These are phyloP conservation scores for Vaccinium macrocarpon DNA, from an alignment of 148 eudicot genomes.

Conservation along the genomic window DNA sequence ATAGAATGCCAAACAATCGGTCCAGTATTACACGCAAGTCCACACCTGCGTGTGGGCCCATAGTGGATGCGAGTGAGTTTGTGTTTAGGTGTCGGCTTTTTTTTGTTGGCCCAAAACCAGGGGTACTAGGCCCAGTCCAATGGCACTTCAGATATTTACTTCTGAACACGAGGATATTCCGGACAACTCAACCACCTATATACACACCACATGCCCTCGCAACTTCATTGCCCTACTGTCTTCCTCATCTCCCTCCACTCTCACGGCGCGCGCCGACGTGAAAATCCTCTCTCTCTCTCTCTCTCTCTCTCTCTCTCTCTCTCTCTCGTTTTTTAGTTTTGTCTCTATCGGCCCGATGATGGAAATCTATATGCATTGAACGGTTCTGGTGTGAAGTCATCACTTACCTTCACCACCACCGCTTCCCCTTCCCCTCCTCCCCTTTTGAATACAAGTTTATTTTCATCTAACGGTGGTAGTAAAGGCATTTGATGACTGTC, in stretches of 20 bases:
- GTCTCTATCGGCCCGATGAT: conserved; percentile 2
- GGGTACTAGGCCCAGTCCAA: not conserved
- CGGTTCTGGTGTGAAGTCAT: conserved; percentile 4
- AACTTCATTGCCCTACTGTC: not conserved
- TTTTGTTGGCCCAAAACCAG: not conserved
- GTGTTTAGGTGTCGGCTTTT: too few relatives aligned
- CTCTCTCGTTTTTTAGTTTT: not conserved
- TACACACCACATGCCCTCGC: not conserved
- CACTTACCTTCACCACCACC: not conserved
- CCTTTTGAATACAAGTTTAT: not conserved
- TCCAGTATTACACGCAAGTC: too few relatives aligned
- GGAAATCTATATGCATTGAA: conserved; percentile 10
- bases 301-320: not conserved
- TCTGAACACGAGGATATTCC: not conserved
- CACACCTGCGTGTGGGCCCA: too few relatives aligned
- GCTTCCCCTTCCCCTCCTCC: not conserved
- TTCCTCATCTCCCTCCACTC: not conserved
- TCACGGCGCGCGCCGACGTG: not conserved
- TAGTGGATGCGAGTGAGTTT: too few relatives aligned
- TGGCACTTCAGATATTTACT: conserved; percentile 9
- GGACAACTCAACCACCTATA: not conserved
- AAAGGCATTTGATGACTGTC: conserved; percentile 7
- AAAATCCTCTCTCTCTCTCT: not conserved
- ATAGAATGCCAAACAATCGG: too few relatives aligned
- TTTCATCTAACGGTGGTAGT: not conserved